phyloP scores from a whole-genome alignment of 169 alveolate genomes.

The Sarcocystis neurona region DNA sequence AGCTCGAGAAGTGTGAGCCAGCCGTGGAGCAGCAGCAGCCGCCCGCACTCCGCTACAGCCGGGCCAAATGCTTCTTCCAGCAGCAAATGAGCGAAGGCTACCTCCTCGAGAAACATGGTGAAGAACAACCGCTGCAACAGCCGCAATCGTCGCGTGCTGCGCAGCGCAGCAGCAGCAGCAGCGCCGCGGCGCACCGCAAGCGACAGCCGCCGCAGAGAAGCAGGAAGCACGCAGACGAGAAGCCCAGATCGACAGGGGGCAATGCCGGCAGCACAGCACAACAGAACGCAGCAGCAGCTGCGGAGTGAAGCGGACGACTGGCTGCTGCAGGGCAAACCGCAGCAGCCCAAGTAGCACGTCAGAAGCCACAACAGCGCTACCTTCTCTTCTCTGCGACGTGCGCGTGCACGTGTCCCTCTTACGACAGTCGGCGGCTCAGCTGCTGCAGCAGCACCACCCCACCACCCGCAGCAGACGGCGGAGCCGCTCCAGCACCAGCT shows the following conservation, averaged over 20 bases:
- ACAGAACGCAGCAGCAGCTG: too few species aligned
- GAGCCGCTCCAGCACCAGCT: too few species aligned
- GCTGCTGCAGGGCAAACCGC: too few species aligned
- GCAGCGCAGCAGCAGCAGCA: constrained; percentile 31
- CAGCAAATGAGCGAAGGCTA: constrained; percentile 33
- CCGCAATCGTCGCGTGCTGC: not conserved
- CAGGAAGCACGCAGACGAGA: not conserved
- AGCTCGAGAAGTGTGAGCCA: constrained; percentile 50
- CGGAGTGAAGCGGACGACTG: too few species aligned
- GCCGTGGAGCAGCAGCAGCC: constrained; percentile 54
- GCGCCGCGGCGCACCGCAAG: too few species aligned
- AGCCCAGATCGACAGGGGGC: not conserved
- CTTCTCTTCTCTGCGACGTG: too few species aligned
- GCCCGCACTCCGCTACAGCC: constrained; percentile 36
- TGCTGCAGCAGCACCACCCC: too few species aligned
- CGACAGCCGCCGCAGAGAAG: not conserved
- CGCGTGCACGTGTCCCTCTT: too few species aligned
- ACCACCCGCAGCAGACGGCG: too few species aligned
- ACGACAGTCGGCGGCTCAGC: too few species aligned
- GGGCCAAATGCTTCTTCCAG: constrained; percentile 60
- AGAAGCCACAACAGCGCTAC: too few species aligned
- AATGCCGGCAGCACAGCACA: not conserved
- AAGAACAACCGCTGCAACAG: not conserved
- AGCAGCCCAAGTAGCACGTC: too few species aligned
- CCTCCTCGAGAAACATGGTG: constrained; percentile 37